Evolutionary conservation across 2,329 filamentous ascomycete genomes (phyloP).

Genomic region (Verticillium klebahnii): DNA sequence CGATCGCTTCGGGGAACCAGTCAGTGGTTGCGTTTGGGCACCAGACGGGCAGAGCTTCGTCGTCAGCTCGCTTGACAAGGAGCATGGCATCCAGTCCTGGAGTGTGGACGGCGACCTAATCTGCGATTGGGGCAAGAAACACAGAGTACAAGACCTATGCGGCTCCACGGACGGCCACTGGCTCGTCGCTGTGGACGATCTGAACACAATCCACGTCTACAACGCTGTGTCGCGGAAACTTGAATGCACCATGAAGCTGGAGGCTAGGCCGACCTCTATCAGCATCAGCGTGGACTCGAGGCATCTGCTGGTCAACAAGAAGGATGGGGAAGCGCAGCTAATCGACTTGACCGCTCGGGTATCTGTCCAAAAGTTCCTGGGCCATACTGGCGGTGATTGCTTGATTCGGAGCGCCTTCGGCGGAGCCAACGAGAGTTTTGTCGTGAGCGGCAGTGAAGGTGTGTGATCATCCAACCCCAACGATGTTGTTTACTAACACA

Average conservation of each 20-base stretch:
- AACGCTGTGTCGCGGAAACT: constrained; percentile 71
- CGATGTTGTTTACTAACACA: neutral
- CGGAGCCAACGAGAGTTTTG: constrained; percentile 86
- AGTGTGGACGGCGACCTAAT: constrained; percentile 57
- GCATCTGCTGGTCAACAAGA: constrained; percentile 77
- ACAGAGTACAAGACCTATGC: constrained; percentile 80
- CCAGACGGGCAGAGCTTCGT: constrained; percentile 73
- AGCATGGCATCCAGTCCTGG: constrained; percentile 66
- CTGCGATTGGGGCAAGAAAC: constrained; percentile 63
- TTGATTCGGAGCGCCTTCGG: constrained; percentile 83
- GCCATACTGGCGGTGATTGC: constrained; percentile 69
- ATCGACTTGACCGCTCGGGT: constrained; percentile 71
- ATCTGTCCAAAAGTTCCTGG: constrained; percentile 69
- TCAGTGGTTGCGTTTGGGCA: constrained; percentile 88
- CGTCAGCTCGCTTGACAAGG: constrained; percentile 69
- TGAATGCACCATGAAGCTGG: constrained; percentile 67
- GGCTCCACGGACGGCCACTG: constrained; percentile 75
- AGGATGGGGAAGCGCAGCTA: constrained; percentile 70
- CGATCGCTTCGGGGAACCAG: constrained; percentile 72
- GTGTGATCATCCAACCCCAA: neutral
- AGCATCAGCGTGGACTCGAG: constrained; percentile 77
- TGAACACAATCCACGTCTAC: constrained; percentile 72
- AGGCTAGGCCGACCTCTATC: constrained; percentile 70
- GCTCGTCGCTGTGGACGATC: constrained; percentile 72
- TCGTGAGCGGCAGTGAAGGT: constrained; percentile 90